Evolutionary conservation across 768 basidiomycete species (phyloP), one percentile per base, ranked within the genome.

Genomic region (Russula foetens): DNA sequence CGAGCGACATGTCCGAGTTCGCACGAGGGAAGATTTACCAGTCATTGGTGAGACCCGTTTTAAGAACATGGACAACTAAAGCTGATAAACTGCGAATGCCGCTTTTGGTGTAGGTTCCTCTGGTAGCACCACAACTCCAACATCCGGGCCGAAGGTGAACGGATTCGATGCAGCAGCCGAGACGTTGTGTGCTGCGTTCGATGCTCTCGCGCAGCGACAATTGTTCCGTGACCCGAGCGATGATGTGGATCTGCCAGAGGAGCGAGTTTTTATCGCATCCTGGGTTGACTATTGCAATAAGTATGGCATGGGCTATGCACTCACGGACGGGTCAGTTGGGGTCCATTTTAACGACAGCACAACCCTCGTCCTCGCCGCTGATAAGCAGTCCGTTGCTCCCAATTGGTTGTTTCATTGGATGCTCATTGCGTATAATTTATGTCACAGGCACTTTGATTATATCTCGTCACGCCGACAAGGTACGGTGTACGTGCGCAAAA

Each of bases 271-370:
- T 74, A 93, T 99, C 64, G 91, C 90, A 3, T 91, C 90, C n/a
- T 98, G 97, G 97, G 89, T 98, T 44, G 97, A 98, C 72, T 98
- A 98, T 70, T 96, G 92, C 71, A 92, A 94, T 74, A 98, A 98
- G 78, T 99, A 98, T 73, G 97, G 96, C n/a, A 98, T 98, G 91
- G 97, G 96, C 1, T 98, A 97, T 71, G 92, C 93, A 4, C 77
- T 98, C 69, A 96, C 93, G 21, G 94, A 99, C 69, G 94, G 96
- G 3, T 89, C 90, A 23, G 86, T 98, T 48, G 92, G 93, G 5
- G 92, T 98, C 23, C 86, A 98, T 73, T 99, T 97, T 76, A 98
- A 98, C 68, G 97, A 99, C 71, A 92, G 89, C 70, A 92, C 93
- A 17, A 88, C 82, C 31, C 70, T 97, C 63, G 82, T 97, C 33